phyloP scores from a whole-genome alignment of 768 basidiomycete species.

The Boletus reticuloceps region DNA sequence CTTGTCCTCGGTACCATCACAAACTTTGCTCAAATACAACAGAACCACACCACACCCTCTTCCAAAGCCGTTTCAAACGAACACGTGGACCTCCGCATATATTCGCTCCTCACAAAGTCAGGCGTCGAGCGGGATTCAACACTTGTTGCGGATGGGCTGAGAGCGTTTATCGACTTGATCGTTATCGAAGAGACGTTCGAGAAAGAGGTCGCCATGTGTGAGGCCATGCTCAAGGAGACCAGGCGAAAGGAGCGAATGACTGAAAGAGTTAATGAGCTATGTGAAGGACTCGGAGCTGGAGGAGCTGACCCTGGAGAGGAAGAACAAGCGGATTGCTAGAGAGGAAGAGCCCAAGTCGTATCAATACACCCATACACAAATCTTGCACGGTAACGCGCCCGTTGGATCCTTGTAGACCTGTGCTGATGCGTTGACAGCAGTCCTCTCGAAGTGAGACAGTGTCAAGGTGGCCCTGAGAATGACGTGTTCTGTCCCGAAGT shows the following conservation, averaged over 20 bases:
- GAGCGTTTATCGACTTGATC: constrained; percentile 86
- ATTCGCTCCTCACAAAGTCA: constrained; percentile 92
- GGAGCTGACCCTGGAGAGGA: constrained; percentile 67
- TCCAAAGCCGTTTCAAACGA: constrained; percentile 89
- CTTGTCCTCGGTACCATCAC: constrained; percentile 87
- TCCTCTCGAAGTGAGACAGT: constrained; percentile 80
- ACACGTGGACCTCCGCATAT: constrained; percentile 95
- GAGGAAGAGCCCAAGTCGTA: constrained; percentile 66
- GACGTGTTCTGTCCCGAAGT: constrained; percentile 94
- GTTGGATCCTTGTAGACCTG: not conserved
- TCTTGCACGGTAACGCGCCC: constrained; percentile 75
- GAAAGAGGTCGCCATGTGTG: constrained; percentile 81
- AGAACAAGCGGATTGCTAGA: constrained; percentile 45
- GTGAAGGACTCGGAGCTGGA: constrained; percentile 83
- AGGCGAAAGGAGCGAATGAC: constrained; percentile 76
- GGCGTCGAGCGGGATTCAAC: constrained; percentile 96
- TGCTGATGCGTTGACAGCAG: constrained; percentile 44
- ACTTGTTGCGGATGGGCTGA: constrained; percentile 88
- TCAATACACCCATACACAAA: constrained; percentile 84
- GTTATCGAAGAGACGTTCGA: constrained; percentile 88
- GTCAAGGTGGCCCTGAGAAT: constrained; percentile 82
- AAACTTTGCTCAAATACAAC: constrained; percentile 87
- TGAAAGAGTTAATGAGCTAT: constrained; percentile 77
- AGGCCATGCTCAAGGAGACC: constrained; percentile 83
- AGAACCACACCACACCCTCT: constrained; percentile 89